Conservation (phyloP, 2,329 filamentous ascomycete species). For the Epichloe gansuensis region DNA sequence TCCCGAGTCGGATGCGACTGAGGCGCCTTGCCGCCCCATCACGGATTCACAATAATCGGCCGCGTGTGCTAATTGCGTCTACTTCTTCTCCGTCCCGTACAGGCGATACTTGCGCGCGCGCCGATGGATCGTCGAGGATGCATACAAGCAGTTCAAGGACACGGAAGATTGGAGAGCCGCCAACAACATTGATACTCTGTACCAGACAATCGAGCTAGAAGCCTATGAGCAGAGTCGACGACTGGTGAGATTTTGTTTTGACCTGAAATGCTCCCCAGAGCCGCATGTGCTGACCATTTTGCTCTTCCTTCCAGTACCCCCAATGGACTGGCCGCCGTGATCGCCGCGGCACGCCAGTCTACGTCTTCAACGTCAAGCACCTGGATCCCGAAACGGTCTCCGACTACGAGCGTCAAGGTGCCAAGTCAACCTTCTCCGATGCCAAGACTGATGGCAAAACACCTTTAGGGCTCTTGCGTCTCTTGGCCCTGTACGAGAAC, state of each 20-base stretch:
- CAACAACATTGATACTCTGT: slow-evolving; percentile 66
- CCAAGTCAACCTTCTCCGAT: slow-evolving; percentile 43
- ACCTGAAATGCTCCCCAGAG: background rate
- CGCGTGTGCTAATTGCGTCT: slow-evolving; percentile 5
- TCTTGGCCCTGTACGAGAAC: slow-evolving; percentile 92
- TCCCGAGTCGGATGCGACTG: background rate
- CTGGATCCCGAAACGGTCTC: slow-evolving; percentile 72
- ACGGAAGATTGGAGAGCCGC: slow-evolving; percentile 79
- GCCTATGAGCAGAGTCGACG: slow-evolving; percentile 70
- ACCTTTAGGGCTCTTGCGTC: slow-evolving; percentile 62
- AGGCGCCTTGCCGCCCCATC: no score
- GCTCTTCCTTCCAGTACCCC: slow-evolving; percentile 50
- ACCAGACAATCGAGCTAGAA: slow-evolving; percentile 73
- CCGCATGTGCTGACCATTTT: background rate
- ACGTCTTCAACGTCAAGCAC: slow-evolving; percentile 75
- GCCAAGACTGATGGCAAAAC: slow-evolving; percentile 54
- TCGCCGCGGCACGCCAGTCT: slow-evolving; percentile 80
- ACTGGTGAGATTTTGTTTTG: slow-evolving; percentile 41
- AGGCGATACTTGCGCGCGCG: slow-evolving; percentile 80
- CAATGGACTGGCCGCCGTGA: slow-evolving; percentile 92
- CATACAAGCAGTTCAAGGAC: slow-evolving; percentile 71
- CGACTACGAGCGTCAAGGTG: slow-evolving; percentile 57
- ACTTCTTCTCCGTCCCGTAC: background rate
- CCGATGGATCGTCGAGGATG: slow-evolving; percentile 65
- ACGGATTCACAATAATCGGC: no score